These are phyloP conservation scores for Goffeauzyma gilvescens DNA, from an alignment of 768 basidiomycete genomes.

Conservation along the genomic window DNA sequence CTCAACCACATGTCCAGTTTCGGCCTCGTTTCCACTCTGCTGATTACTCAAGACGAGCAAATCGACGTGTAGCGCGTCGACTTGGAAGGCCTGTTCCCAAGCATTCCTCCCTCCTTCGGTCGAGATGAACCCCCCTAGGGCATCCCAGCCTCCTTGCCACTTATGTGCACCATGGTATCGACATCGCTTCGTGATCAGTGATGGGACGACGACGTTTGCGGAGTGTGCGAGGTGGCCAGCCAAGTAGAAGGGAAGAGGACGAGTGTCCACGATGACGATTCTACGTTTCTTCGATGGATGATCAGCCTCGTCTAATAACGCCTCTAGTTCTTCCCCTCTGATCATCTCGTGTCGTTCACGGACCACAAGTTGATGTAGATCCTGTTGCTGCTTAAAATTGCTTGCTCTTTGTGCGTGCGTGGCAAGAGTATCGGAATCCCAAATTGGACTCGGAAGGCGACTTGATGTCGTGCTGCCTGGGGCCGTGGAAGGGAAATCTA, in stretches of 20 bases:
- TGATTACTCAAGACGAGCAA: constrained; percentile 15
- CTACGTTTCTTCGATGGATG: background rate
- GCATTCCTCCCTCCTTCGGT: constrained; percentile 51
- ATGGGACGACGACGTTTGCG: constrained; percentile 72
- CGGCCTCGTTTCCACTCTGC: constrained; percentile 13
- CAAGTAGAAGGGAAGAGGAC: constrained; percentile 48
- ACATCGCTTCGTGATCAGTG: constrained; percentile 71
- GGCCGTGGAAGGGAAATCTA: background rate
- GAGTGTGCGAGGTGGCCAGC: constrained; percentile 48
- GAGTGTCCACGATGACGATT: constrained; percentile 59
- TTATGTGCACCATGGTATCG: constrained; percentile 39
- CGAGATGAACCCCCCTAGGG: constrained; percentile 61
- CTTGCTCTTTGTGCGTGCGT: background rate
- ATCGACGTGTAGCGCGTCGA: constrained; percentile 4
- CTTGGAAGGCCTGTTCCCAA: constrained; percentile 41
- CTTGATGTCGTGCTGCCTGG: background rate
- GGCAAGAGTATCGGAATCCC: background rate
- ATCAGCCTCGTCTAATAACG: background rate
- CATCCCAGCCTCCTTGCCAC: constrained; percentile 38
- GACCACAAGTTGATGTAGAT: no score
- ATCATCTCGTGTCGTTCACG: background rate
- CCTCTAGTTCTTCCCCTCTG: background rate
- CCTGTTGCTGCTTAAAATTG: no score
- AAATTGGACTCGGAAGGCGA: no score
- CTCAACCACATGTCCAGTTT: constrained; percentile 7